A percentile compares a stretch with the other conserved stretches of the same genome.
Conservation (phyloP, 768 basidiomycete genomes). For the Clathrus columnatus region DNA sequence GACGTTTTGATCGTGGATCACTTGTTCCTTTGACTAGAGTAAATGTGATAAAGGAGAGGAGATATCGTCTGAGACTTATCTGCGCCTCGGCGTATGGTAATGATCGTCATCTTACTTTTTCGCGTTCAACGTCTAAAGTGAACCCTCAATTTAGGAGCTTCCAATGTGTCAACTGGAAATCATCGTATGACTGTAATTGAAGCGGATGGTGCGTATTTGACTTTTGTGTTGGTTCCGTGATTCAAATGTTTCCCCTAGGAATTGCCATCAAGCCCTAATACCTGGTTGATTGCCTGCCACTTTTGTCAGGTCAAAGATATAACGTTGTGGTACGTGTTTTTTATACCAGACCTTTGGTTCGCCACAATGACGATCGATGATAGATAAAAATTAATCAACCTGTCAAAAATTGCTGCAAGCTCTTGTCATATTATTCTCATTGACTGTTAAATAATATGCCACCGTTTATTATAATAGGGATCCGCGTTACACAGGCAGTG, state of each 20-base stretch:
- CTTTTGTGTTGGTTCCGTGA: background rate
- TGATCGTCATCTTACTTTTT: background rate
- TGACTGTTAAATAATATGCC: background rate
- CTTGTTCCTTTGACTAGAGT: constrained; percentile 33
- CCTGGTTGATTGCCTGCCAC: constrained; percentile 17
- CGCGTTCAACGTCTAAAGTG: background rate
- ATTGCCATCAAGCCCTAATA: constrained; percentile 13
- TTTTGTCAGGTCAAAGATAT: constrained; percentile 24
- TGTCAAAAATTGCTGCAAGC: constrained; percentile 17
- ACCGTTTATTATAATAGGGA: constrained; percentile 4
- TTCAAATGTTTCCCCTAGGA: constrained; percentile 10
- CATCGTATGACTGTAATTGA: constrained; percentile 24
- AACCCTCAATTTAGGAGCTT: constrained; percentile 38
- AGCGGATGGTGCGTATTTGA: constrained; percentile 16
- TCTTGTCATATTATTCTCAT: background rate
- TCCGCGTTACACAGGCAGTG: constrained; percentile 6
- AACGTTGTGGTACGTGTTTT: constrained; percentile 19
- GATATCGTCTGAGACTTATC: constrained; percentile 7
- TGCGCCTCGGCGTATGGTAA: background rate
- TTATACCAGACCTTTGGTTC: background rate
- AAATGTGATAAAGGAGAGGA: constrained; percentile 27
- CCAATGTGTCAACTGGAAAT: constrained; percentile 18
- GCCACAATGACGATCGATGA: background rate
- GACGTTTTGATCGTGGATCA: constrained; percentile 40
- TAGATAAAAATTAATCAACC: constrained; percentile 18